Evolutionary conservation across 257 asterid species (phyloP).

Genomic region (Jacaranda mimosifolia): DNA sequence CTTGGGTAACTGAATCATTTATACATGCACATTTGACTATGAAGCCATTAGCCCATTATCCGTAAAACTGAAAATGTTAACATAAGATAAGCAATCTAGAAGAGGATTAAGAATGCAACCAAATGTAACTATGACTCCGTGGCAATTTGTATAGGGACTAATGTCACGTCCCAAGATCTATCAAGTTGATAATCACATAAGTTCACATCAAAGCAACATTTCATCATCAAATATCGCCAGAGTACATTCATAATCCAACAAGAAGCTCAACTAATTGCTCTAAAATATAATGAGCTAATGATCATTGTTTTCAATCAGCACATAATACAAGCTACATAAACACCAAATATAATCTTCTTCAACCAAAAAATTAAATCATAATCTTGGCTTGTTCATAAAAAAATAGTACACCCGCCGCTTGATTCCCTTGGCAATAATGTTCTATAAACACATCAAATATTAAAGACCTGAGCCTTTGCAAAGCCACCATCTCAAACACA

Average conservation of each 20-base stretch:
- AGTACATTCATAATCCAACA: neutral
- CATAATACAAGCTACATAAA: neutral
- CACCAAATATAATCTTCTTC: slow-evolving; percentile 12
- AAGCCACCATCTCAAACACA: neutral
- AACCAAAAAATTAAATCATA: neutral
- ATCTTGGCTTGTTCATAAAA: neutral
- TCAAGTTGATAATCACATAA: neutral
- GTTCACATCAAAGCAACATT: neutral
- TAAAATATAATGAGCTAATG: neutral
- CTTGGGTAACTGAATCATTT: neutral
- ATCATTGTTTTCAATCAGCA: slow-evolving; percentile 17
- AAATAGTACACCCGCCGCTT: neutral
- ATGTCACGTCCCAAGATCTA: neutral
- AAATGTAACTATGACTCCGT: neutral
- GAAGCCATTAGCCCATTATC: neutral
- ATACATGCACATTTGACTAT: neutral
- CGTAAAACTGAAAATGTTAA: neutral
- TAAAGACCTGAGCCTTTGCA: no score
- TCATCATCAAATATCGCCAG: neutral
- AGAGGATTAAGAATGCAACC: neutral
- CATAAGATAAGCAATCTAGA: neutral
- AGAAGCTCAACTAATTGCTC: slow-evolving; percentile 21
- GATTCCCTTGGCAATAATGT: neutral
- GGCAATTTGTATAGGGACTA: neutral
- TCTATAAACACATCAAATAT: neutral